Evolutionary conservation across 257 asterid genomes (phyloP).

Genomic region (Nicotiana noctiflora): DNA sequence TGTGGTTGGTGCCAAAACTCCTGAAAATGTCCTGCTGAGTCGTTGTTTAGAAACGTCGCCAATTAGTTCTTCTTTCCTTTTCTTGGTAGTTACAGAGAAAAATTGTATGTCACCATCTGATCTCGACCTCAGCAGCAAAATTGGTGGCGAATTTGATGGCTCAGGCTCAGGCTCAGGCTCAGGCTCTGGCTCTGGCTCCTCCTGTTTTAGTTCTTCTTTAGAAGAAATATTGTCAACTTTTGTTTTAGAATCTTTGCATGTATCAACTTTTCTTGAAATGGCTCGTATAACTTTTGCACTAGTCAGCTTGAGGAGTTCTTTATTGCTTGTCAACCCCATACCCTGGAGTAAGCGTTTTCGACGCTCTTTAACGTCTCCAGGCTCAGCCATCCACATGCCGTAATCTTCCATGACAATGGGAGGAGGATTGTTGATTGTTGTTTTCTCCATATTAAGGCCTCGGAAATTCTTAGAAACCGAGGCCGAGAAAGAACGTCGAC

Average conservation of each 20-base stretch:
- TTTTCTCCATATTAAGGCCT: conserved; percentile 10
- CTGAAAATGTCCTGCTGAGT: conserved; percentile 66
- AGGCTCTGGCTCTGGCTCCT: not conserved
- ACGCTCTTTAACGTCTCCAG: conserved; percentile 19
- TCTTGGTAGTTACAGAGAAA: conserved; percentile 46
- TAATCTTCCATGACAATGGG: conserved; percentile 34
- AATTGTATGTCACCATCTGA: conserved; percentile 75
- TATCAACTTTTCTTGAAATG: conserved; percentile 15
- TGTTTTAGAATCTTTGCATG: not conserved
- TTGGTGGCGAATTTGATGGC: conserved; percentile 13
- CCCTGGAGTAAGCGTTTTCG: conserved; percentile 23
- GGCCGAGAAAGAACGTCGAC: conserved; percentile 52
- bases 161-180: not conserved
- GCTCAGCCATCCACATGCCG: conserved; percentile 81
- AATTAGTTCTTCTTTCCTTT: conserved; percentile 63
- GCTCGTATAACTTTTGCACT: conserved; percentile 8
- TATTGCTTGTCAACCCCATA: conserved; percentile 19
- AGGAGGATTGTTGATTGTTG: not conserved
- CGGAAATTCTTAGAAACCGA: conserved; percentile 26
- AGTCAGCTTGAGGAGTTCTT: conserved; percentile 12
- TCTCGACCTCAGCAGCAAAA: conserved; percentile 60
- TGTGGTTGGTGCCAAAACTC: conserved; percentile 19
- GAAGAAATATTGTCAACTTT: conserved; percentile 12
- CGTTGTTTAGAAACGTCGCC: conserved; percentile 68
- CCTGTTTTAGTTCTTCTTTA: conserved; percentile 18